Base-by-base conservation (phyloP, 768 basidiomycete genomes). In the Tephrocybe rancida region DNA sequence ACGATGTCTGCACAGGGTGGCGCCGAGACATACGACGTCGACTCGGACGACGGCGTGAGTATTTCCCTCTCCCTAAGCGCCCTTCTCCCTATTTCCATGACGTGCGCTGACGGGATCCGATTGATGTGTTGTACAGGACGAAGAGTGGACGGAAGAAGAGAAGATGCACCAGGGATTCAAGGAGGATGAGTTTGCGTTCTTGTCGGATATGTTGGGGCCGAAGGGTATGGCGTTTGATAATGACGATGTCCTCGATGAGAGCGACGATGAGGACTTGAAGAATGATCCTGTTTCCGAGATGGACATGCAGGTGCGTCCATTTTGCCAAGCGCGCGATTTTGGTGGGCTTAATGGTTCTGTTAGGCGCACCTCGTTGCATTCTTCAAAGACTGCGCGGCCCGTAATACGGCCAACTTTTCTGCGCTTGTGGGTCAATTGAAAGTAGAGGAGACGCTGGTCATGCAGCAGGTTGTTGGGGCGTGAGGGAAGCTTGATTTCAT, bases 71-170 rank as follows among this genome's bases (percentile, higher is more conserved):
- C 6, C 16, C 18, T 19, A 22, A 11, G 29, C 22, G 5, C 3
- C 26, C 37, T 61, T 59, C 29, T 14, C 44, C 34, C 54, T 11
- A 1, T 37, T 41, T 19, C 39, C 5, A 37, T 52, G 43, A 37
- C 34, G 44, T 39, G 44, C 3, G 34, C 43, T 52, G 25, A 44
- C 26, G 25, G 14, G 27, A 30, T 44, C 25, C 42, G 25, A 21
- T n/a, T 25, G 42, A 53, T 22, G 53, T 29, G 49, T 46, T 11
- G 21, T 50, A 60, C 25, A 92, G 79, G 90, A 94, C 58, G 92
- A 92, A 29, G 92, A 92, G n/a, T 98, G 96, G 96, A 81, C 84
- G 9, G 95, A 97, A 61, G 94, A 95, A 64, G 94, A 91, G 51
- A 82, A 80, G 44, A 68, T 80, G 29, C 73, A 83, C 44, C 80